Evolutionary conservation across 1,139 yeast species (phyloP).

Genomic region (Sugiyamaella pinicola): DNA sequence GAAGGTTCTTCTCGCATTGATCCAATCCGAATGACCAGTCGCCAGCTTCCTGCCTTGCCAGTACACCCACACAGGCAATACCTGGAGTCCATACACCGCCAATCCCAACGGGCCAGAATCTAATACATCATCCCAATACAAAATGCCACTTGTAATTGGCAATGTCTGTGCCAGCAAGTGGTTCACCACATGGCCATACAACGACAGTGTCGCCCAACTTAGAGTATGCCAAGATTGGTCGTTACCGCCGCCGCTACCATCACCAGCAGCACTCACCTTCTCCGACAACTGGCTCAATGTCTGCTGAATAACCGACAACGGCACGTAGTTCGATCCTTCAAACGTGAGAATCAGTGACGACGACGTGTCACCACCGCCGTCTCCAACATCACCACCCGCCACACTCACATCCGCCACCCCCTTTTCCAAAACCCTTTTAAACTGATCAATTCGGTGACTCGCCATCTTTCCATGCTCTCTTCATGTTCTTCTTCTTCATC

Average conservation of each 20-base stretch:
- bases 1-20: constrained; percentile 1
- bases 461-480: neutral
- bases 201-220: constrained; percentile 28
- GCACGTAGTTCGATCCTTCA: constrained; percentile 18
- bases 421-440: constrained; percentile 8
- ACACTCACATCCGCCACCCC: neutral
- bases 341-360: constrained; percentile 18
- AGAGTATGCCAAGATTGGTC: constrained; percentile 18
- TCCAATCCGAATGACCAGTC: constrained; percentile 11
- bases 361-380: neutral
- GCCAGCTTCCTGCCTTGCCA: constrained; percentile 13
- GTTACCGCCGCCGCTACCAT: neutral
- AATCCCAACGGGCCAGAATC: constrained; percentile 32
- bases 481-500: neutral
- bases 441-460: constrained; percentile 12
- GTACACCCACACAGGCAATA: constrained; percentile 30
- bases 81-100: constrained; percentile 35
- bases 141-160: constrained; percentile 39
- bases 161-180: constrained; percentile 38
- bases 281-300: constrained; percentile 2
- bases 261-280: neutral
- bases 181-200: constrained; percentile 33
- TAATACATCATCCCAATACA: constrained; percentile 42
- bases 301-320: constrained; percentile 20
- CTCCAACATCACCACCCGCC: neutral